Conservation (phyloP, 129 eudicot genomes). For the Ambrosia artemisiifolia region DNA sequence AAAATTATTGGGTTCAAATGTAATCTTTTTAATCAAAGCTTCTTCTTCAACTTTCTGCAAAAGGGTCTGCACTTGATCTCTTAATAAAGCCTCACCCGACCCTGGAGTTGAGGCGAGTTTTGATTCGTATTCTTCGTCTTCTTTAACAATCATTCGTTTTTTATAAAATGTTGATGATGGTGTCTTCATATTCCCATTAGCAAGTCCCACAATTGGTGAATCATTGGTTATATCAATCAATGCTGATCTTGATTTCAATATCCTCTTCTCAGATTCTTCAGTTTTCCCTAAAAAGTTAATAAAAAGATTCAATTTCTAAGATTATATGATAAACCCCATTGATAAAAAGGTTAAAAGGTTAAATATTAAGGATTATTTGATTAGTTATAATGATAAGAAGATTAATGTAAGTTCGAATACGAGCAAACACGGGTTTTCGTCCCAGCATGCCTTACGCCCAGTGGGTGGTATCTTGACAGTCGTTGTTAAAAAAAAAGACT, state of each 20-base stretch:
- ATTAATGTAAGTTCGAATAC: neutral
- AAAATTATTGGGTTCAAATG: conserved; percentile 30
- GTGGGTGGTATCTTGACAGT: too few species aligned
- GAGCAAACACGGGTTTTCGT: too few species aligned
- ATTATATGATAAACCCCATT: neutral
- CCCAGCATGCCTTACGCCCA: too few species aligned
- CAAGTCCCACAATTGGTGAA: conserved; percentile 92
- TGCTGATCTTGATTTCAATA: conserved; percentile 42
- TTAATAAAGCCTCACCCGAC: conserved; percentile 79
- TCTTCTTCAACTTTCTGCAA: conserved; percentile 89
- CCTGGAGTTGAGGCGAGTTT: conserved; percentile 43
- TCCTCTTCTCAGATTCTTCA: conserved; percentile 51
- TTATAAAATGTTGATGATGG: conserved; percentile 61
- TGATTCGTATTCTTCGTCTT: neutral
- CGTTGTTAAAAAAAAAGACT: neutral
- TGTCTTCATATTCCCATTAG: conserved; percentile 58
- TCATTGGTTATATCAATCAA: conserved; percentile 82
- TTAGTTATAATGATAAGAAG: neutral
- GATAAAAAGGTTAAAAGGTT: neutral
- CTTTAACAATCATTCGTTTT: conserved; percentile 22
- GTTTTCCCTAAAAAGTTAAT: conserved; percentile 34
- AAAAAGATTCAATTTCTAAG: neutral
- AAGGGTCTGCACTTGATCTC: conserved; percentile 82
- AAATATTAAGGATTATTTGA: neutral
- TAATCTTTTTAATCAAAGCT: conserved; percentile 58